phyloP scores from a whole-genome alignment of 306 rosid genomes.

The Cicer pinnatifidum region DNA sequence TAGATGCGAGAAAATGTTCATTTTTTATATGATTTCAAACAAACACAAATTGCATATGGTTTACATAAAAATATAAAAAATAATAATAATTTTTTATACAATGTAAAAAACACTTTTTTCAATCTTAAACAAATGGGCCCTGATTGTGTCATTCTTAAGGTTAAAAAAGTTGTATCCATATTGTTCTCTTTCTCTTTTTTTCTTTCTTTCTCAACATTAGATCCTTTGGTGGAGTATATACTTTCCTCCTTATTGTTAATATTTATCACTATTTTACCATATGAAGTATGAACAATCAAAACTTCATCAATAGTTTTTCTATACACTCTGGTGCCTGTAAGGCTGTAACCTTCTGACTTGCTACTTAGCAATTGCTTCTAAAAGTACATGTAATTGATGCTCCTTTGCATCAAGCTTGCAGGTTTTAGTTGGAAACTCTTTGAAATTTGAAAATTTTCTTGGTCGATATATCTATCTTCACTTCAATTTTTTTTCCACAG shows the following conservation, averaged over 20 bases:
- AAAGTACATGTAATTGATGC: slow-evolving; percentile 18
- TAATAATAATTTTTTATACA: background rate
- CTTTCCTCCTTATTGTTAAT: slow-evolving; percentile 9
- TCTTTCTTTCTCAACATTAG: slow-evolving; percentile 2
- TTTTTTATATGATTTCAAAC: background rate
- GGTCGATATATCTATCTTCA: slow-evolving; percentile 21
- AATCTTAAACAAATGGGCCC: background rate
- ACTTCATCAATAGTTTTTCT: slow-evolving; percentile 10
- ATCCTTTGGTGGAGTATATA: slow-evolving; percentile 7
- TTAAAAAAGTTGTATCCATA: slow-evolving; percentile 29
- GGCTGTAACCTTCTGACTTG: slow-evolving; percentile 17
- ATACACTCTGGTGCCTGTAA: slow-evolving; percentile 19
- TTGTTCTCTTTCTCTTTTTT: slow-evolving; percentile 8
- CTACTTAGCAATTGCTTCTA: slow-evolving; percentile 25
- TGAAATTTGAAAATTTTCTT: slow-evolving; percentile 6
- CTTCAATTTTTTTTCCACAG: slow-evolving; percentile 58
- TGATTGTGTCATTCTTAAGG: slow-evolving; percentile 19
- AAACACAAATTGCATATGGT: slow-evolving; percentile 2
- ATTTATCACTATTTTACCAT: slow-evolving; percentile 22
- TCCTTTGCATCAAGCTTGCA: slow-evolving; percentile 19
- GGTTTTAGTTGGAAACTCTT: slow-evolving; percentile 25
- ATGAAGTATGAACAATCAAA: slow-evolving; percentile 17
- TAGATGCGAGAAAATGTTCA: background rate
- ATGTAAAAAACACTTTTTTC: slow-evolving; percentile 1
- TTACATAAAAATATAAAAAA: slow-evolving; percentile 2